These are phyloP conservation scores for Hymenoscyphus fructigenus DNA, from an alignment of 2,329 filamentous ascomycete genomes.

Conservation along the genomic window DNA sequence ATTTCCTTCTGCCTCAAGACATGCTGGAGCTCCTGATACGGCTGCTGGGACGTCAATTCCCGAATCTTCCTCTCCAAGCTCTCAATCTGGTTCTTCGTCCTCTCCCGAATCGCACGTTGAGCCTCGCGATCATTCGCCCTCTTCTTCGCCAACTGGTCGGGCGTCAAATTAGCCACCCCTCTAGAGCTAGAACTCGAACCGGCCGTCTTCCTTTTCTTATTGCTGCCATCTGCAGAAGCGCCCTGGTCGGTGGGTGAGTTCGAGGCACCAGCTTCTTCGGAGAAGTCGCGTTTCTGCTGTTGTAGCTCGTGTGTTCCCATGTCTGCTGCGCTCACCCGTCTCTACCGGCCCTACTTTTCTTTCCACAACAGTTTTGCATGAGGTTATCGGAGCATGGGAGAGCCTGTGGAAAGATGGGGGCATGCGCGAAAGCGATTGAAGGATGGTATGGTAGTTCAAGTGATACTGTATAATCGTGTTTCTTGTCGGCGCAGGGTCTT, in stretches of 20 bases:
- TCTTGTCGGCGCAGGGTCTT: background rate
- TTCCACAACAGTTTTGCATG: conserved; percentile 3
- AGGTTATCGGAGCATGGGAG: background rate
- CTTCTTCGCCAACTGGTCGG: conserved; percentile 86
- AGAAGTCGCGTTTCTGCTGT: conserved; percentile 24
- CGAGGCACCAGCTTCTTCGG: conserved; percentile 23
- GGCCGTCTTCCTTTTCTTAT: conserved; percentile 41
- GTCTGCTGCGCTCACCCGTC: conserved; percentile 13
- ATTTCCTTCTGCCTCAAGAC: conserved; percentile 74
- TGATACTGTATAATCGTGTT: background rate
- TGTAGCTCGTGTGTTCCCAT: conserved; percentile 14
- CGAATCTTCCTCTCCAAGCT: conserved; percentile 71
- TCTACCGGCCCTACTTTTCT: conserved; percentile 1
- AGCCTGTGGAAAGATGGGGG: background rate
- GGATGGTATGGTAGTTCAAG: background rate
- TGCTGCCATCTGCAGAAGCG: background rate
- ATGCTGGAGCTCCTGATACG: conserved; percentile 79
- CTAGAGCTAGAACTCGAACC: conserved; percentile 61
- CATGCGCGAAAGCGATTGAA: background rate
- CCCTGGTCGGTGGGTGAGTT: conserved; percentile 16
- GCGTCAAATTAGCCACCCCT: conserved; percentile 81
- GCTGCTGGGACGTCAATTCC: conserved; percentile 73
- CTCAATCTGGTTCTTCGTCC: conserved; percentile 86
- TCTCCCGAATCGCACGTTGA: conserved; percentile 81
- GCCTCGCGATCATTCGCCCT: conserved; percentile 89